Evolutionary conservation across 805 yeast species (phyloP).

Genomic region (Starmerella geochares): DNA sequence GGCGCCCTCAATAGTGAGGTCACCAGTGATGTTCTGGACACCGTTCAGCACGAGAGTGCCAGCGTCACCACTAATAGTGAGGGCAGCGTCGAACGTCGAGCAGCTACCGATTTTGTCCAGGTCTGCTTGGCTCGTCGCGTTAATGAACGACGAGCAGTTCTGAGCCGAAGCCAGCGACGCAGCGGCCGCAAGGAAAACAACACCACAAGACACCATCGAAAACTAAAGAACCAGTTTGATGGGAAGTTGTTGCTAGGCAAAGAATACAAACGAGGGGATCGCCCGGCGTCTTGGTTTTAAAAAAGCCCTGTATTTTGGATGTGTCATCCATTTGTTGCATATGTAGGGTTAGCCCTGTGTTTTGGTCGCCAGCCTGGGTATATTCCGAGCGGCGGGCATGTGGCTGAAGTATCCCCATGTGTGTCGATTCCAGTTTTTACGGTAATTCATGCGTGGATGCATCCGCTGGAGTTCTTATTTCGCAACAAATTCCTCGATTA

Average conservation of each 20-base stretch:
- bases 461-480: background rate
- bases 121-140: slow-evolving; percentile 72
- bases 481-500: no score
- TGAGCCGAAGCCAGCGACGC: slow-evolving; percentile 17
- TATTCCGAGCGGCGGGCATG: background rate
- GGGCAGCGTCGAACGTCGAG: slow-evolving; percentile 68
- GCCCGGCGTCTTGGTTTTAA: slow-evolving; percentile 14
- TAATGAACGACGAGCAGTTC: slow-evolving; percentile 37
- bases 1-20: slow-evolving; percentile 56
- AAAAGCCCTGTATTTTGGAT: slow-evolving; percentile 10
- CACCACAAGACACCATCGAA: slow-evolving; percentile 16
- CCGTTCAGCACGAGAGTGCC: slow-evolving; percentile 46
- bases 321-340: slow-evolving; percentile 15
- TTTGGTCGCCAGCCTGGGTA: slow-evolving; percentile 8
- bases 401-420: background rate
- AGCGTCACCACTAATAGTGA: slow-evolving; percentile 59
- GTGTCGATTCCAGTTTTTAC: background rate
- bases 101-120: slow-evolving; percentile 66
- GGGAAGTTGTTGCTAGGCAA: background rate
- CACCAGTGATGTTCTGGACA: slow-evolving; percentile 69
- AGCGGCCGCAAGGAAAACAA: slow-evolving; percentile 20
- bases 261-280: background rate
- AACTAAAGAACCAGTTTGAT: background rate
- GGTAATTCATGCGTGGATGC: background rate
- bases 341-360: slow-evolving; percentile 18